Evolutionary conservation across 768 basidiomycete genomes (phyloP), one percentile per base, ranked within the genome.

Genomic region (Lactarius sanguifluus): DNA sequence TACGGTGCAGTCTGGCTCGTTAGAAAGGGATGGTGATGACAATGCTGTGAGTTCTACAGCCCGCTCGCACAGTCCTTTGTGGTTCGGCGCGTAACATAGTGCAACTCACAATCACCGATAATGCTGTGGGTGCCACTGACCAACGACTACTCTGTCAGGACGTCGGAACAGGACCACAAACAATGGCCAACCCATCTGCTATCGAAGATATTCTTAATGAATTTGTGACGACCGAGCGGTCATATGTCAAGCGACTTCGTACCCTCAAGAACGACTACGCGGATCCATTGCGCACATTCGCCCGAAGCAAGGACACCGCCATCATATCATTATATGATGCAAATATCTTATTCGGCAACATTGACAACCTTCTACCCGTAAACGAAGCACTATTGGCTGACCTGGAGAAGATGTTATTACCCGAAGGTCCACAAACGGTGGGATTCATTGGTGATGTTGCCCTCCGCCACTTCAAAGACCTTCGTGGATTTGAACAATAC

Each of bases 301-400:
- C 96, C 25, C 84, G 85, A 62, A 88, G 83, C 75, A 91, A 92
- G 74, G 88, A 90, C 66, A 95, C 92, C 0, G 87, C 91, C 41
- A 92, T 99, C 71, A 84, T 99, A 55, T 89, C 91, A 1, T 77
- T 86, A 25, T 98, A 96, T 75, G 92, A 98, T 75, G 96, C 96
- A 40, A 95, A 92, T 70, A 92, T 86, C 1, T 82, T 99, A 28
- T 98, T 99, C 71, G 93, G 92, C 62, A 98, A 99, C 77, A 84
- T 98, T 59, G 96, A 98, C 76, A 88, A 85, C 60, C 82, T 99
- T 25, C 76, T 98, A 3, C 88, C 88, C 1, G 91, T 93, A n/a
- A 94, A 98, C 72, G 90, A 93, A 72, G 86, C 87, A 0, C 96
- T 98, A 75, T 79, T 98, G 43, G 75, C 77, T 1, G 92, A 96